phyloP scores from a whole-genome alignment of 1,139 yeast genomes.

The Debaryomyces coudertii region DNA sequence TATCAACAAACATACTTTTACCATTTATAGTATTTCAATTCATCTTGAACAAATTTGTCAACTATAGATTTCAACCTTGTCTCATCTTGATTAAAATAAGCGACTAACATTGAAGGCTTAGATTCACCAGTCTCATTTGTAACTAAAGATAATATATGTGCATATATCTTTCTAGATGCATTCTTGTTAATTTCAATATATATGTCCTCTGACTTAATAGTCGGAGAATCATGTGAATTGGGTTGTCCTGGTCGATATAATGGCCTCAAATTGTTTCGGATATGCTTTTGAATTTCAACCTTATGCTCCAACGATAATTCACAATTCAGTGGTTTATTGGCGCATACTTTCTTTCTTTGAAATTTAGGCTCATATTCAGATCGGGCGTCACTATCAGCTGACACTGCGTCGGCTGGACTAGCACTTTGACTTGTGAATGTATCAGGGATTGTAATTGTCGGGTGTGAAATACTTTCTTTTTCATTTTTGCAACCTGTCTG shows the following conservation, averaged over 20 bases:
- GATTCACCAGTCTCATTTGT: conserved; percentile 13
- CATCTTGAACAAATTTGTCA: conserved; percentile 26
- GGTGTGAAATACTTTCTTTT: background rate
- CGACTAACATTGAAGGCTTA: conserved; percentile 17
- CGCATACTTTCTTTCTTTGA: conserved; percentile 3
- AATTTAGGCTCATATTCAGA: conserved; percentile 16
- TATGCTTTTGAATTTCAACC: conserved; percentile 52
- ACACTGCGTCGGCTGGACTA: conserved; percentile 14
- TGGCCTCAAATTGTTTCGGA: conserved; percentile 53
- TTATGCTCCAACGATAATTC: conserved; percentile 49
- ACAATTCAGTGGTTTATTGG: background rate
- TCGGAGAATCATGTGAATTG: background rate
- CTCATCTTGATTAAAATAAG: conserved; percentile 22
- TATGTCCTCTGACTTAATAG: conserved; percentile 33
- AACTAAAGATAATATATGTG: conserved; percentile 23
- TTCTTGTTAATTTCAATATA: conserved; percentile 41
- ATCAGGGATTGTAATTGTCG: conserved; percentile 1
- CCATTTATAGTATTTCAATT: conserved; percentile 14
- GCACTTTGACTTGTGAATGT: background rate
- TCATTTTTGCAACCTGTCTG: background rate
- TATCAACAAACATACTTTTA: background rate
- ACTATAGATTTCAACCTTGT: conserved; percentile 26
- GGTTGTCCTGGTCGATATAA: conserved; percentile 37
- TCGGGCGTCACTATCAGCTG: conserved; percentile 15
- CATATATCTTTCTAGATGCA: conserved; percentile 51